Evolutionary conservation across 257 asterid species (phyloP).

Genomic region (Ballota nigra): DNA sequence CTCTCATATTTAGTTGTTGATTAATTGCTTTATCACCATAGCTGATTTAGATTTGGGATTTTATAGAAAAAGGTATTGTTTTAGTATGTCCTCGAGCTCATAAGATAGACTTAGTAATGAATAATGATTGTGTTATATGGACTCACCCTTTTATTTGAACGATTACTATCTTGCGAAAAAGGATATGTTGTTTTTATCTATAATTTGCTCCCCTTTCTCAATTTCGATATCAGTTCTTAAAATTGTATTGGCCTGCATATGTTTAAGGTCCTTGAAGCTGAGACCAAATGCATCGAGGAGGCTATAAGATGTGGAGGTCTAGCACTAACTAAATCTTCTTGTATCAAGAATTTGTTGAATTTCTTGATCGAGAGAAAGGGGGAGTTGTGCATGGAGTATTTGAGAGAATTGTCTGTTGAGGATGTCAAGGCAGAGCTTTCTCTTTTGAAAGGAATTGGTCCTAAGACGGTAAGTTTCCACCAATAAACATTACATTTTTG

Average conservation of each 20-base stretch:
- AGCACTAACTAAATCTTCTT: constrained; percentile 73
- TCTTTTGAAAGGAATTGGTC: constrained; percentile 78
- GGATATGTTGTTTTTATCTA: not conserved
- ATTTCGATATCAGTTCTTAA: not conserved
- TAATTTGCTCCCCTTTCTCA: not conserved
- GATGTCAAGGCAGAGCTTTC: constrained; percentile 82
- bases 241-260: constrained; percentile 16
- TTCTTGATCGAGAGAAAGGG: constrained; percentile 59
- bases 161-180: not conserved
- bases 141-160: not conserved
- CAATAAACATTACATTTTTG: not conserved
- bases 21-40: not conserved
- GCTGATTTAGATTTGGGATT: not conserved
- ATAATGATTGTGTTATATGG: not conserved
- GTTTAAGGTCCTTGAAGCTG: constrained; percentile 73
- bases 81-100: constrained; percentile 2
- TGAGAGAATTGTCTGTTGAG: constrained; percentile 59
- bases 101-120: not conserved
- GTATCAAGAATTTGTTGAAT: constrained; percentile 67
- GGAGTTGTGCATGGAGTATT: constrained; percentile 75
- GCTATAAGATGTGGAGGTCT: constrained; percentile 91
- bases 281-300: constrained; percentile 58
- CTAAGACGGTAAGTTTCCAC: constrained; percentile 63
- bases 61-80: not conserved
- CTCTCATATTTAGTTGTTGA: not conserved